Evolutionary conservation across 306 rosid genomes (phyloP), one percentile per base, ranked within the genome.

Genomic region (Casuarina glauca): DNA sequence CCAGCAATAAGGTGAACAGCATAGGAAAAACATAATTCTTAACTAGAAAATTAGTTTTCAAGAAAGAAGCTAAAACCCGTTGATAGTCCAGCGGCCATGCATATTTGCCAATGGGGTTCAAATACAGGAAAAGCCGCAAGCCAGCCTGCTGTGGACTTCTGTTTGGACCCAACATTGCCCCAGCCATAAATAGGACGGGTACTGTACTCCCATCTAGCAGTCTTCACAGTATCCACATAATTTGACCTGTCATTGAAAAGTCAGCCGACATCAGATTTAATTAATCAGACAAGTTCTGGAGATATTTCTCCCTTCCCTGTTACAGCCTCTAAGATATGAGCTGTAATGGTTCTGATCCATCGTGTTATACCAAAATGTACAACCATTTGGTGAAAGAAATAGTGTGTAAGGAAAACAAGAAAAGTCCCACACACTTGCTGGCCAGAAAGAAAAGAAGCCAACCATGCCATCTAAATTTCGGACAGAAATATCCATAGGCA

Each of bases 61-160:
- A 53, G 38, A 75, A 71, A 70, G 72, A 69, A 79, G 83, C 73
- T 81, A 85, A 74, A 88, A 80, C 98, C 98, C 86, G 97, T 90
- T 54, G 98, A 94, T 75, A 92, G 74, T 82, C 98, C 98, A 73
- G 87, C 92, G 1, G 88, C 97, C 97, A 94, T 86, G 89, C 98
- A 94, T 84, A 92, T 79, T 87, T 94, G 97, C 98, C 98, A 94
- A 87, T 94, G 98, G 58, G 97, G 98, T 79, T 94, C 98, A 82
- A 92, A 94, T 82, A 94, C 95, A 39, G 97, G 98, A 89, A 94
- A 94, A 74, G 97, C 98, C 53, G 97, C 98, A 75, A 90, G 94
- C 98, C 97, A 94, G 79, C 98, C 98, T 62, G 98, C 98, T 7
- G 98, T 89, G 61, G 98, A 82, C 89, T 92, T 94, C 83, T 94